Base-by-base conservation (phyloP, 1,139 yeast species). In the Yamadazyma conglobata region DNA sequence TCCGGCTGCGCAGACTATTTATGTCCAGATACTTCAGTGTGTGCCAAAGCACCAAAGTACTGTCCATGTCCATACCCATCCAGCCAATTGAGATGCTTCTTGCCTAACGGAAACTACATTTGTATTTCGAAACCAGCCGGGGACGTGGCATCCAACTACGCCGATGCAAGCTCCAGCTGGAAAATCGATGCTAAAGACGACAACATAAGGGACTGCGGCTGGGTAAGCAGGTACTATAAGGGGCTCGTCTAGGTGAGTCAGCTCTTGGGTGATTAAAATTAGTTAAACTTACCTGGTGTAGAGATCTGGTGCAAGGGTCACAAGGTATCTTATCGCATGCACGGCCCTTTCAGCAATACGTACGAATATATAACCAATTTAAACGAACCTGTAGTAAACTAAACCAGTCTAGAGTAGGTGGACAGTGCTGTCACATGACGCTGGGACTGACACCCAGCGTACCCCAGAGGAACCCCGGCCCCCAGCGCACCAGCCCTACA, bases 31-130 rank as follows among this genome's bases (percentile, higher is more conserved):
- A 87, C 96, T 0, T 65, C 78, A 28, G 64, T 70, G 7, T 91
- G 98, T 59, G 98, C 85, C 0, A 68, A 70, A 6, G 52, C 58
- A 2, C 77, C 88, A 1, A 51, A 69, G 15, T 80, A 80, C 34
- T 91, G 98, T 54, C 96, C 97, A 1, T 91, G 98, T 54, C 88
- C 87, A 7, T 89, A 75, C 50, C 91, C 95, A 1, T 76, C 78
- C 32, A 80, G 95, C 2, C 96, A 91, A 53, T 52, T 84, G 40
- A 80, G 87, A 48, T 91, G 98, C 54, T 55, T 70, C 5, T 62
- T 86, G 31, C 95, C 96, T 0, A 78, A 75, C 38, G 71, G 76
- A 15, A 68, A 73, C 34, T 82, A 64, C 48, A 67, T 88, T 10
- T 91, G 98, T 54, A 81, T 91, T 30, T 82, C 93, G 10, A 79